These are phyloP conservation scores for Rosa lucieae DNA, from an alignment of 306 rosid genomes.

Conservation along the genomic window DNA sequence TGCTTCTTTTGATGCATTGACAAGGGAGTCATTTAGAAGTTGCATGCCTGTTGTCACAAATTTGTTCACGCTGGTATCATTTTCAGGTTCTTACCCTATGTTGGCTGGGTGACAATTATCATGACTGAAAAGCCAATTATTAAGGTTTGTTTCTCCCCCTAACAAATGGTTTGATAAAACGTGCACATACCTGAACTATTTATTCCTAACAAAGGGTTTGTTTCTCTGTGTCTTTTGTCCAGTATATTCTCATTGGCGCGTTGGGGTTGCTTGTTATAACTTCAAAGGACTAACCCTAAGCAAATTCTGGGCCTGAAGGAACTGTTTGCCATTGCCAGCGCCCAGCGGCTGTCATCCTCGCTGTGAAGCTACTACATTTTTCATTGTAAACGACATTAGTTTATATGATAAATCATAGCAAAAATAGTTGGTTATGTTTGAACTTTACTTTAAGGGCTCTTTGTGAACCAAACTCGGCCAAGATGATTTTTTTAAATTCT, in stretches of 20 bases:
- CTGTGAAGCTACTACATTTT: conserved; percentile 31
- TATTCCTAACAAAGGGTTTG: background rate
- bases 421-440: conserved; percentile 30
- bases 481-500: background rate
- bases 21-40: background rate
- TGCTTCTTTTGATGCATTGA: background rate
- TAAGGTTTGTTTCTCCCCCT: conserved; percentile 56
- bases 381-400: conserved; percentile 8
- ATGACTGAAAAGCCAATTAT: conserved; percentile 95
- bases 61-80: conserved; percentile 5
- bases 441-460: background rate
- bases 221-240: conserved; percentile 31
- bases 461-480: background rate
- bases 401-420: conserved; percentile 23
- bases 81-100: conserved; percentile 88
- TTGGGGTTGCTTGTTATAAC: conserved; percentile 83
- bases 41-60: background rate
- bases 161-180: background rate
- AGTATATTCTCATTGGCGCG: conserved; percentile 74
- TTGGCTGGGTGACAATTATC: conserved; percentile 93
- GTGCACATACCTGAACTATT: background rate
- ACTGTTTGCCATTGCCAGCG: background rate
- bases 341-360: conserved; percentile 17
- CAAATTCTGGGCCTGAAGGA: conserved; percentile 14
- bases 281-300: conserved; percentile 56